Base-by-base conservation (phyloP, 441 rosid genomes). In the Lepidium campestre region DNA sequence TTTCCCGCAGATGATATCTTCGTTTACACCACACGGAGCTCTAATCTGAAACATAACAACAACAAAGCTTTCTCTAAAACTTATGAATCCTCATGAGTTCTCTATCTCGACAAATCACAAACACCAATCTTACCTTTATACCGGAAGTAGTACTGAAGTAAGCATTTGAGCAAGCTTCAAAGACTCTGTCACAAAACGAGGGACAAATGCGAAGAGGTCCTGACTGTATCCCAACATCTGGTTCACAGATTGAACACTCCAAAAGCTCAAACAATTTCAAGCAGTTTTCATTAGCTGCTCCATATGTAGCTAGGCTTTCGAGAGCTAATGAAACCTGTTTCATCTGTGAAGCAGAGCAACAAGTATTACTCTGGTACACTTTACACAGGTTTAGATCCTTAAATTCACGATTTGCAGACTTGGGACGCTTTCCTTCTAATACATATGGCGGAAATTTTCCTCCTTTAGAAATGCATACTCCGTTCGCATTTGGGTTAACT, bases 161-260 rank as follows among this genome's bases (percentile, higher is more conserved):
- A 55, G 97, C 92, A 79, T 56, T 56, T 15, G 82, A 75, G 76
- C 93, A 92, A 59, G 92, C 92, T 74, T 78, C 57, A 57, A 82
- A 84, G 57, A 85, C 88, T 77, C 76, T 74, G 49, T 80, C 87
- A 76, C 93, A 92, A 40, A 88, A 79, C 6, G 91, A 82, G 62
- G 82, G 63, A 60, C 91, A 86, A 17, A 90, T 68, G 56, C 75
- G 80, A 2, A 89, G 91, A 61, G 85, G 81, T 63, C 87, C 93
- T 22, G 89, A 81, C 50, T 76, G 85, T 60, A 83, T 74, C 31
- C 91, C 96, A 46, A 83, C 71, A 6, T 15, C 49, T 7, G 91
- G 87, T 75, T 87, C 84, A 13, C 97, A 90, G 53, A 88, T 79
- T 19, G 94, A 88, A 62, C 92, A 86, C 76, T 90, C 93, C 80